Percentiles rank a stretch among this genome's conserved stretches.
Conservation (phyloP, 768 basidiomycete genomes). For the Paxillus involutus region DNA sequence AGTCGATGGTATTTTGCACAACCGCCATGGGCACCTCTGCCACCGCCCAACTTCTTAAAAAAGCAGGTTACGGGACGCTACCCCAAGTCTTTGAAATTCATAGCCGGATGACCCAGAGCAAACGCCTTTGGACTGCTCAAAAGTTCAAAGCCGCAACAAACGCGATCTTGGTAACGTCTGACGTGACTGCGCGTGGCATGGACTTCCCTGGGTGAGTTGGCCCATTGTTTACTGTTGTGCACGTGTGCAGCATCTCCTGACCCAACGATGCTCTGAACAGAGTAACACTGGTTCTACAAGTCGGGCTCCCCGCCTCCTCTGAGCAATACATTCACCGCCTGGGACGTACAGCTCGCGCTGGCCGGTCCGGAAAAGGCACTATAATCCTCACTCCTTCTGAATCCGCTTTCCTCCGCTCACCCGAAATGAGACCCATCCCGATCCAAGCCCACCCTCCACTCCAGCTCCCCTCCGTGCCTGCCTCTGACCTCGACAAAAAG, state of each 20-base stretch:
- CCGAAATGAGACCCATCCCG: conserved; percentile 40
- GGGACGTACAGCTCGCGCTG: conserved; percentile 77
- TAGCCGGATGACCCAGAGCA: conserved; percentile 51
- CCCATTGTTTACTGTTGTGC: neutral
- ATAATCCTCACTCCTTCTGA: conserved; percentile 56
- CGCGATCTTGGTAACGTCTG: conserved; percentile 51
- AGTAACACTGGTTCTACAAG: conserved; percentile 59
- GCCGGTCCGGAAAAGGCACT: conserved; percentile 58
- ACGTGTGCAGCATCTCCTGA: conserved; percentile 6
- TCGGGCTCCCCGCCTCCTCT: conserved; percentile 64
- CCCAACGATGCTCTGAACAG: conserved; percentile 22
- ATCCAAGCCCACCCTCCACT: conserved; percentile 34
- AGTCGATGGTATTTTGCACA: conserved; percentile 64
- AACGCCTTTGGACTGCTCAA: conserved; percentile 49
- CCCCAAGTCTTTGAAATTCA: conserved; percentile 55
- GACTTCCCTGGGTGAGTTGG: conserved; percentile 57
- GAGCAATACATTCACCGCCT: conserved; percentile 83
- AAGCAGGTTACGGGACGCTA: conserved; percentile 24
- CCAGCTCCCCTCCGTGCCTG: conserved; percentile 25
- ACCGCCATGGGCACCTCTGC: conserved; percentile 59
- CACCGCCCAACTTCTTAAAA: conserved; percentile 34
- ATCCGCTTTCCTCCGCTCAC: conserved; percentile 42
- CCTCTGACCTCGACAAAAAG: conserved; percentile 31
- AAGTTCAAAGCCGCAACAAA: conserved; percentile 44
- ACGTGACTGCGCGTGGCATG: conserved; percentile 65